phyloP scores from a whole-genome alignment of 1,139 yeast genomes.

The Saccharomycopsis hybrid region DNA sequence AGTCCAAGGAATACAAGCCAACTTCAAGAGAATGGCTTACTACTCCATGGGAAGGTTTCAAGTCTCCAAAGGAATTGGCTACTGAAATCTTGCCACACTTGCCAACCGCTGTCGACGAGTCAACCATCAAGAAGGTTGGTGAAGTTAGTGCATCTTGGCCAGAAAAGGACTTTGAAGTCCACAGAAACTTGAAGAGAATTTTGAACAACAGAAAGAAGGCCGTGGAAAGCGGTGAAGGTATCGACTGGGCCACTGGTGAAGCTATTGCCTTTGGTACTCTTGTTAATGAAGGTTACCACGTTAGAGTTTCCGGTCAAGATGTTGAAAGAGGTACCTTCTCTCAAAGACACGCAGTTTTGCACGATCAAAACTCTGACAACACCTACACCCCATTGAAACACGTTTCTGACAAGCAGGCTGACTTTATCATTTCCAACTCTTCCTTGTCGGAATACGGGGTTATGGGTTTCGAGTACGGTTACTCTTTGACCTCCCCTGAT shows the following conservation, averaged over 20 bases:
- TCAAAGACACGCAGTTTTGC: conserved; percentile 97
- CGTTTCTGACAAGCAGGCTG: conserved; percentile 72
- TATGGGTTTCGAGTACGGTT: conserved; percentile 98
- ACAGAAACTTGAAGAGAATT: conserved; percentile 94
- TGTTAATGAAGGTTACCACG: conserved; percentile 89
- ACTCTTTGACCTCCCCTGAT: conserved; percentile 95
- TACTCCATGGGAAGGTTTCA: conserved; percentile 98
- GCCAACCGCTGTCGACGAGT: conserved; percentile 86
- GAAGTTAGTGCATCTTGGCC: conserved; percentile 77
- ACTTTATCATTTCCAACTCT: conserved; percentile 88
- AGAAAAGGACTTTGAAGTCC: conserved; percentile 73
- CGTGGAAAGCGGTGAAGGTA: conserved; percentile 83
- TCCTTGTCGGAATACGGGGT: conserved; percentile 98
- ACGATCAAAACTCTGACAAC: conserved; percentile 84
- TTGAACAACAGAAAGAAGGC: conserved; percentile 82
- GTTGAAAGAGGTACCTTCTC: conserved; percentile 99
- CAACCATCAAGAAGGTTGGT: conserved; percentile 72
- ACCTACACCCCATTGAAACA: conserved; percentile 81
- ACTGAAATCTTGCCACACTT: conserved; percentile 92
- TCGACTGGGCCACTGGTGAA: conserved; percentile 99
- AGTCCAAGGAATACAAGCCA: conserved; percentile 86
- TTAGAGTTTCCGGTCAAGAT: conserved; percentile 98
- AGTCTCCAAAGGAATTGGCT: conserved; percentile 95
- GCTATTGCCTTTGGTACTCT: conserved; percentile 95
- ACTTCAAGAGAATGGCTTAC: conserved; percentile 97